Evolutionary conservation across 2,329 filamentous ascomycete species (phyloP).

Genomic region (Aspergillus floridensis): DNA sequence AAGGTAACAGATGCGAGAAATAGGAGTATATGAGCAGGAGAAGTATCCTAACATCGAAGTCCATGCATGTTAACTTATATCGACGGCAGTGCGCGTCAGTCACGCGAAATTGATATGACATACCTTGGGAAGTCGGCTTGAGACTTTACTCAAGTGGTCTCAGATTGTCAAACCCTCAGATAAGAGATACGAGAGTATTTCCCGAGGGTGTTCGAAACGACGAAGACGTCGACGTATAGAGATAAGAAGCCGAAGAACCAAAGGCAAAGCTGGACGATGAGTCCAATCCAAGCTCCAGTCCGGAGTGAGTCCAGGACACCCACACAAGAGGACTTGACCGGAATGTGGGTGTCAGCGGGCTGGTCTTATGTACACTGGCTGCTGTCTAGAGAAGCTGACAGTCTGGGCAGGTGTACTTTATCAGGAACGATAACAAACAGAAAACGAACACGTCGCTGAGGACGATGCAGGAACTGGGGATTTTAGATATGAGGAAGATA

Average conservation of each 20-base stretch:
- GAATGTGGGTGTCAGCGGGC: background rate
- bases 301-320: background rate
- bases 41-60: background rate
- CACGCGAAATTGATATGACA: background rate
- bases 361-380: background rate
- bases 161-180: background rate
- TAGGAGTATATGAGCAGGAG: background rate
- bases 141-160: slow-evolving; percentile 1
- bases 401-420: background rate
- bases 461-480: background rate
- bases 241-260: background rate
- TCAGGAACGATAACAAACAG: background rate
- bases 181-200: background rate
- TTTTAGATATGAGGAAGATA: background rate
- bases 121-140: slow-evolving; percentile 6
- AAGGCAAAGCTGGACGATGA: background rate
- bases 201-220: background rate
- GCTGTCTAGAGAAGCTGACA: background rate
- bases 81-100: background rate
- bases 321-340: background rate
- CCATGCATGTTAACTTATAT: background rate
- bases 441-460: background rate
- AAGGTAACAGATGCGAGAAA: background rate
- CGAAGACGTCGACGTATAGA: background rate
- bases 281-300: background rate